Evolutionary conservation across 2,329 filamentous ascomycete species (phyloP).

Genomic region (Penicillium concentricum): DNA sequence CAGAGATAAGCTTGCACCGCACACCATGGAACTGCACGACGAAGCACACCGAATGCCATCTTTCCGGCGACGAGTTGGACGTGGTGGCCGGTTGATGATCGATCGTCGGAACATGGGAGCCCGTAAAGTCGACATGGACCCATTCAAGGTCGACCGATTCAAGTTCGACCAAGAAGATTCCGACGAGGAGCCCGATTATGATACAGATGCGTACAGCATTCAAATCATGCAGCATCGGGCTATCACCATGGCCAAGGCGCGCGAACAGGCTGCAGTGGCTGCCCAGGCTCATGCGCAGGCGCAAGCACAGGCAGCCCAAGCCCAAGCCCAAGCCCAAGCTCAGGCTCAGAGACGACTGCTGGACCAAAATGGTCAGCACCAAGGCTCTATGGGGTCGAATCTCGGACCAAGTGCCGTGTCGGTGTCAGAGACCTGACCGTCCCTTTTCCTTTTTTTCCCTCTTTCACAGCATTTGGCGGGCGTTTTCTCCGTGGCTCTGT

Average conservation of each 20-base stretch:
- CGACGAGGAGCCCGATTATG: slow-evolving; percentile 71
- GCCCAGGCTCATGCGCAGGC: slow-evolving; percentile 45
- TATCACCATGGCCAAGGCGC: slow-evolving; percentile 48
- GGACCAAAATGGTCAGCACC: slow-evolving; percentile 30
- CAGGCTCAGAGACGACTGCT: slow-evolving; percentile 39
- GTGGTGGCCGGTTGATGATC: slow-evolving; percentile 81
- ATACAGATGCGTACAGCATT: slow-evolving; percentile 67
- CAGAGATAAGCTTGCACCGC: slow-evolving; percentile 41
- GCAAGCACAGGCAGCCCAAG: slow-evolving; percentile 41
- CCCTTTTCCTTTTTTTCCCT: slow-evolving; percentile 12
- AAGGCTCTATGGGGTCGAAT: slow-evolving; percentile 20
- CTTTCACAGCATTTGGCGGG: slow-evolving; percentile 35
- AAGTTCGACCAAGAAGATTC: slow-evolving; percentile 86
- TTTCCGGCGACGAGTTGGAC: slow-evolving; percentile 80
- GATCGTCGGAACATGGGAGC: slow-evolving; percentile 72
- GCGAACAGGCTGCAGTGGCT: slow-evolving; percentile 43
- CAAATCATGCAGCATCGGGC: slow-evolving; percentile 57
- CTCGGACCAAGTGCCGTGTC: slow-evolving; percentile 31
- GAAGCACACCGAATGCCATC: slow-evolving; percentile 55
- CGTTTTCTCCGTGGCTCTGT: slow-evolving; percentile 27
- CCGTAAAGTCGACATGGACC: slow-evolving; percentile 49
- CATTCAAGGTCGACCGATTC: slow-evolving; percentile 65
- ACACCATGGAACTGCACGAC: slow-evolving; percentile 45
- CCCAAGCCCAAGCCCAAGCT: slow-evolving; percentile 40
- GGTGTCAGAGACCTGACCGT: slow-evolving; percentile 32